phyloP scores from a whole-genome alignment of 352 stramenopile species.

The Phytophthora tentaculata region DNA sequence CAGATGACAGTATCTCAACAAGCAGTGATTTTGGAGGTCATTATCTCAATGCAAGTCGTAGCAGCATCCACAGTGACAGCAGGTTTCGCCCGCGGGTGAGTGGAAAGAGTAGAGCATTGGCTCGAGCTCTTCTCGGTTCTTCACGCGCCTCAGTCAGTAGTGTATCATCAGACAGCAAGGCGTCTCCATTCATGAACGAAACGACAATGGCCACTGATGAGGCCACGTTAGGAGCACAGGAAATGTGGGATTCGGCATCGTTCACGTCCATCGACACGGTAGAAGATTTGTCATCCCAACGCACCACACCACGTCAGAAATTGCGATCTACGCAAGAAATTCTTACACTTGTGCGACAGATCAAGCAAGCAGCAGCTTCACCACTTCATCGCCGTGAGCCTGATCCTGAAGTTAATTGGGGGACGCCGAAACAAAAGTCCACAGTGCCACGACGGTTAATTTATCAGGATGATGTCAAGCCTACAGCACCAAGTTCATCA shows the following conservation, averaged over 20 bases:
- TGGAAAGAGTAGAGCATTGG: constrained; percentile 34
- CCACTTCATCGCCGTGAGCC: constrained; percentile 18
- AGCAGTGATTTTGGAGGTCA: constrained; percentile 10
- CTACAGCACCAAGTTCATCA: neutral
- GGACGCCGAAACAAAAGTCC: constrained; percentile 13
- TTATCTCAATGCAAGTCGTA: constrained; percentile 26
- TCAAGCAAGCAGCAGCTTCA: constrained; percentile 36
- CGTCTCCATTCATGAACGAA: constrained; percentile 31
- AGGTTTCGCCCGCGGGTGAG: constrained; percentile 12
- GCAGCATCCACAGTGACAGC: constrained; percentile 22
- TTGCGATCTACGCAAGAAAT: constrained; percentile 48
- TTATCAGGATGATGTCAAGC: constrained; percentile 5
- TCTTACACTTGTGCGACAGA: constrained; percentile 44
- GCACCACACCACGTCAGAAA: constrained; percentile 24
- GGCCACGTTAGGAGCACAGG: constrained; percentile 35
- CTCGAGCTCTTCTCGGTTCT: constrained; percentile 32
- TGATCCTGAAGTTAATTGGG: constrained; percentile 36
- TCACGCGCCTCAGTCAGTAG: constrained; percentile 23
- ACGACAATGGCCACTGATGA: constrained; percentile 42
- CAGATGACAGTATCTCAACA: constrained; percentile 24
- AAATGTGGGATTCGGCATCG: constrained; percentile 52
- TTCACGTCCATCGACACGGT: constrained; percentile 44
- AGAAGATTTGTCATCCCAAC: constrained; percentile 26
- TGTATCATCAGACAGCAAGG: constrained; percentile 25
- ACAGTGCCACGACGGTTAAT: neutral